A percentile compares a stretch with the other conserved stretches of the same genome.
Evolutionary conservation across 208 protist genomes (phyloP).

Genomic region (Acanthamoeba rhysodes): DNA sequence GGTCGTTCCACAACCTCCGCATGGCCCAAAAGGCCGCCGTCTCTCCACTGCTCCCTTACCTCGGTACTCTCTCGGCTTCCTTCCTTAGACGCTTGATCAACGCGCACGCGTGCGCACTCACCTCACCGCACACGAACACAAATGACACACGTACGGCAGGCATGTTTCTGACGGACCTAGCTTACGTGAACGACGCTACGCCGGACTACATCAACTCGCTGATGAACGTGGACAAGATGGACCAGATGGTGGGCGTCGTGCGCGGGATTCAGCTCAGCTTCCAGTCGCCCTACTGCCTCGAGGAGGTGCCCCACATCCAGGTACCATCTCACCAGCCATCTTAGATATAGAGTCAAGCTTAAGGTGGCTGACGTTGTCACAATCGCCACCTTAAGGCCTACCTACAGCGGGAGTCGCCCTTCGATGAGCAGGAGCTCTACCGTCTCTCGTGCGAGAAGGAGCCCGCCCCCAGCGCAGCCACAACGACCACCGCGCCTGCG

Average conservation of each 20-base stretch:
- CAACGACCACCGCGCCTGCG: not conserved
- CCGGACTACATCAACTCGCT: conserved; percentile 58
- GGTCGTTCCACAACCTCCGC: conserved; percentile 43
- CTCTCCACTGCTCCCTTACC: conserved; percentile 31
- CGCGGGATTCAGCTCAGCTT: conserved; percentile 25
- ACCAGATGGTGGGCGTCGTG: conserved; percentile 38
- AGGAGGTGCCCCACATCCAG: conserved; percentile 30
- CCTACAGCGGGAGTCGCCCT: conserved; percentile 6
- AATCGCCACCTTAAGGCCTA: not conserved
- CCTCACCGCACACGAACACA: no score
- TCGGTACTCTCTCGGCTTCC: not conserved
- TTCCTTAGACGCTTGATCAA: no score
- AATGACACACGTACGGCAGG: not conserved
- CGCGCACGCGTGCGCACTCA: not conserved
- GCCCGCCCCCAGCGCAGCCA: not conserved
- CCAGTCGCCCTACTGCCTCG: conserved; percentile 56
- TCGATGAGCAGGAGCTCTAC: conserved; percentile 65
- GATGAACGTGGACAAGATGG: conserved; percentile 60
- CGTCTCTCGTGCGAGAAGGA: conserved; percentile 55
- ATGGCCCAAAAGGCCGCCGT: conserved; percentile 9
- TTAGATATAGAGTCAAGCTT: no score
- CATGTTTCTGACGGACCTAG: conserved; percentile 58
- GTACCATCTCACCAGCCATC: no score
- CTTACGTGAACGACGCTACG: not conserved
- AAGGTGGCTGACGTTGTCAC: no score